Conservation (phyloP, 2,329 filamentous ascomycete species). For the Ceratocystis cacaofunesta region DNA sequence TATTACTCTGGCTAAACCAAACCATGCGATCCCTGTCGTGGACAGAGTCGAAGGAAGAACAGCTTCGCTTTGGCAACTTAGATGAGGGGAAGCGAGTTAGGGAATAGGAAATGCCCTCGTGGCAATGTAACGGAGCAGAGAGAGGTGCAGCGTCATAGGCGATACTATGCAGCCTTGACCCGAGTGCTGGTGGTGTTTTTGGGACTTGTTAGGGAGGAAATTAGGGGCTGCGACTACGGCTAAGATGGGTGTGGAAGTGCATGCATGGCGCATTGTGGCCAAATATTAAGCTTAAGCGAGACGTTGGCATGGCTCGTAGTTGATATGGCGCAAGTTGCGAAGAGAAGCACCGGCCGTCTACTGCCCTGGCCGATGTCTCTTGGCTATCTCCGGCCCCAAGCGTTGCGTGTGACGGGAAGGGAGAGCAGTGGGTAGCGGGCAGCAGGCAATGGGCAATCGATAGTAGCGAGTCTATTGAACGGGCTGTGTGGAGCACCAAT, state of each 20-base stretch:
- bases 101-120: neutral
- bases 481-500: neutral
- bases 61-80: neutral
- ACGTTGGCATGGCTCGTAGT: neutral
- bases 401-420: neutral
- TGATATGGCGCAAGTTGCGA: neutral
- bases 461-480: neutral
- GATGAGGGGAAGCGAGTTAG: neutral
- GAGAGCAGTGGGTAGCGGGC: neutral
- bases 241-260: neutral
- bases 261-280: neutral
- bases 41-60: neutral
- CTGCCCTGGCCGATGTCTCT: neutral
- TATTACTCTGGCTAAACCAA: neutral
- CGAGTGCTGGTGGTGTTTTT: neutral
- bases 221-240: neutral
- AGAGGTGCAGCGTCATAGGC: neutral
- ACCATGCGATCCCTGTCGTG: neutral
- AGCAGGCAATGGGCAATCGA: neutral
- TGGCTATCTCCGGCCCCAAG: neutral
- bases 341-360: neutral
- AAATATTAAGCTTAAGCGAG: slow-evolving; percentile 1
- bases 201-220: neutral
- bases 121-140: neutral
- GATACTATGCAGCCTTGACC: neutral